A percentile compares a stretch with the other conserved stretches of the same genome.
These are phyloP conservation scores for Neostapfia colusana DNA, from an alignment of 176 grass and related monocot genomes.

Conservation along the genomic window DNA sequence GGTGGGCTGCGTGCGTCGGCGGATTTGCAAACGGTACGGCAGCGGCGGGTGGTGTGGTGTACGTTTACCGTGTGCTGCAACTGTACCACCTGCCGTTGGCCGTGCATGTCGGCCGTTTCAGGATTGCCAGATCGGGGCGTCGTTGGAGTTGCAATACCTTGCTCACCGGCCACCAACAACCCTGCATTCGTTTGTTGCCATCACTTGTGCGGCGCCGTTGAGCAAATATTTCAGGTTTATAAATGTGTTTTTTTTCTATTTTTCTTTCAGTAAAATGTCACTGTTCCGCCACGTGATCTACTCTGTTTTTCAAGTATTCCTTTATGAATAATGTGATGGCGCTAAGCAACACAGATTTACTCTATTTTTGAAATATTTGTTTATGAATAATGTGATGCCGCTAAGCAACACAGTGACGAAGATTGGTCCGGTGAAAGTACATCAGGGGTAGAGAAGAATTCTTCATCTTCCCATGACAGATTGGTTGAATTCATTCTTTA, in stretches of 20 bases:
- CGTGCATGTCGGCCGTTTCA: neutral
- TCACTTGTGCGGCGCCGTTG: neutral
- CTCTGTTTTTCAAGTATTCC: neutral
- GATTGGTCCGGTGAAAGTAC: no score
- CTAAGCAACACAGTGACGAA: no score
- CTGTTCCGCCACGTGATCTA: neutral
- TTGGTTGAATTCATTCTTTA: no score
- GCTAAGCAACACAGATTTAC: no score
- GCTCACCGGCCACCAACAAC: neutral
- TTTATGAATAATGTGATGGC: neutral
- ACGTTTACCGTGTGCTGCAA: no score
- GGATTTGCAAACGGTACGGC: no score
- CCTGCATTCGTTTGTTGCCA: neutral
- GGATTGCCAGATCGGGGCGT: constrained; percentile 1
- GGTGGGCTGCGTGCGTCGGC: neutral
- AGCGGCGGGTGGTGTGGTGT: neutral
- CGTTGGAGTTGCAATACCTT: neutral
- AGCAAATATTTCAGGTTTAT: neutral
- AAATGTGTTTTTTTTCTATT: no score
- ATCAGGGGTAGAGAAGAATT: no score
- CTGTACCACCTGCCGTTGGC: neutral
- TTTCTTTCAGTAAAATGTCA: neutral
- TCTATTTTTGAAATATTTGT: no score
- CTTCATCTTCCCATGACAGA: no score
- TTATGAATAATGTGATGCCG: no score